These are phyloP conservation scores for Leishmania arabica DNA, from an alignment of 208 protist genomes.

Conservation along the genomic window DNA sequence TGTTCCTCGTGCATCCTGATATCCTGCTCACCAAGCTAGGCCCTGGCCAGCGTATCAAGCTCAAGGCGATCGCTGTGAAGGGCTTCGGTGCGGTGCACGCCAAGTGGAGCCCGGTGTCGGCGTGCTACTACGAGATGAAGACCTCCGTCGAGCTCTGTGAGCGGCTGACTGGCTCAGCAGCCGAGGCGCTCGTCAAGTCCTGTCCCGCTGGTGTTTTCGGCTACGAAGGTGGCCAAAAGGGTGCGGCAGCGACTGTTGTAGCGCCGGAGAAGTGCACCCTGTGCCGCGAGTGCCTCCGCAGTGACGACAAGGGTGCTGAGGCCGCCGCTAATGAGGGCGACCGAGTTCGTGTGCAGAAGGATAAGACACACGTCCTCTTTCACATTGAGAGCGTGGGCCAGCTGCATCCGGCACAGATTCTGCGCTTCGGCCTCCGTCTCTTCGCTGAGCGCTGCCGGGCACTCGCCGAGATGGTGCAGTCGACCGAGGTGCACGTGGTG, in stretches of 20 bases:
- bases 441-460: slow-evolving; percentile 78
- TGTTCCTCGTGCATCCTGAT: slow-evolving; percentile 96
- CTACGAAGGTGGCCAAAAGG: slow-evolving; percentile 67
- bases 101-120: slow-evolving; percentile 98
- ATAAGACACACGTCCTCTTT: slow-evolving; percentile 88
- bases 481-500: slow-evolving; percentile 57
- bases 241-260: slow-evolving; percentile 64
- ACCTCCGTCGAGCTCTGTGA: slow-evolving; percentile 91
- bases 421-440: slow-evolving; percentile 65
- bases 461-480: slow-evolving; percentile 70
- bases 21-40: slow-evolving; percentile 98
- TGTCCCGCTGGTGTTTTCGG: slow-evolving; percentile 97
- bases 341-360: slow-evolving; percentile 72
- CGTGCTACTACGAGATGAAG: slow-evolving; percentile 96
- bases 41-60: slow-evolving; percentile 95
- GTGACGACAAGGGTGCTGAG: slow-evolving; percentile 34
- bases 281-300: slow-evolving; percentile 97
- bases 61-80: slow-evolving; percentile 94
- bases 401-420: slow-evolving; percentile 70
- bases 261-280: slow-evolving; percentile 94
- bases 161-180: slow-evolving; percentile 68
- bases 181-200: slow-evolving; percentile 76
- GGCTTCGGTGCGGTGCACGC: slow-evolving; percentile 97
- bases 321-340: slow-evolving; percentile 24
- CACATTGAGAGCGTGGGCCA: slow-evolving; percentile 91